These are phyloP conservation scores for Aspergillus melleus DNA, from an alignment of 2,329 filamentous ascomycete genomes.

Conservation along the genomic window DNA sequence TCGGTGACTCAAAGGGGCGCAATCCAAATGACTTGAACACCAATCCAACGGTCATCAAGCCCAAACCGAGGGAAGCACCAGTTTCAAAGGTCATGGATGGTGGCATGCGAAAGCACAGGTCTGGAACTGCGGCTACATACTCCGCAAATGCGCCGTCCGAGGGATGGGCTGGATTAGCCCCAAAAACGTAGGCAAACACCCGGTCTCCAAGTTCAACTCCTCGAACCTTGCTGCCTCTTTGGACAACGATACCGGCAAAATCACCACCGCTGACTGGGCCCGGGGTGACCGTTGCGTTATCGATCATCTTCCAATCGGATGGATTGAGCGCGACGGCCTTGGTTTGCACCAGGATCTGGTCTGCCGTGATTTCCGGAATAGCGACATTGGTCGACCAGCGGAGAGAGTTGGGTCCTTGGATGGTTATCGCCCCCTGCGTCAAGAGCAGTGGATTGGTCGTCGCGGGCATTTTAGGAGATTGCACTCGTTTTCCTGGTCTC, in stretches of 20 bases:
- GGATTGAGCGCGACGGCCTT: not conserved
- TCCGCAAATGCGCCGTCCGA: slow-evolving; percentile 1
- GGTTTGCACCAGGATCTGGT: not conserved
- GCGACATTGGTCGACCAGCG: not conserved
- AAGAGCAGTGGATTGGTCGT: not conserved
- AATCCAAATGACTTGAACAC: not conserved
- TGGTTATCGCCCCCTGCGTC: not conserved
- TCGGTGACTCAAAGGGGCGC: not conserved
- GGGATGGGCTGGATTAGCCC: not conserved
- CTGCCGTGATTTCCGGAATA: not conserved
- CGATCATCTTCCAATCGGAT: not conserved
- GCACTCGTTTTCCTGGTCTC: not conserved
- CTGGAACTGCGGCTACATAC: not conserved
- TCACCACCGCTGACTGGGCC: not conserved
- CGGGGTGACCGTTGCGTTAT: not conserved
- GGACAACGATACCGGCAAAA: not conserved
- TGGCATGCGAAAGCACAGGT: not conserved
- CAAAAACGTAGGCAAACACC: not conserved
- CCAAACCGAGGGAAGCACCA: not conserved
- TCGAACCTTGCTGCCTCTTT: not conserved
- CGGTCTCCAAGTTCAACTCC: not conserved
- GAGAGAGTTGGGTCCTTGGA: not conserved
- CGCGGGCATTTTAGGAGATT: not conserved
- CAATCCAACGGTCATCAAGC: not conserved
- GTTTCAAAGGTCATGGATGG: not conserved